phyloP scores from a whole-genome alignment of 2,329 filamentous ascomycete species.

The Fusarium sp. region DNA sequence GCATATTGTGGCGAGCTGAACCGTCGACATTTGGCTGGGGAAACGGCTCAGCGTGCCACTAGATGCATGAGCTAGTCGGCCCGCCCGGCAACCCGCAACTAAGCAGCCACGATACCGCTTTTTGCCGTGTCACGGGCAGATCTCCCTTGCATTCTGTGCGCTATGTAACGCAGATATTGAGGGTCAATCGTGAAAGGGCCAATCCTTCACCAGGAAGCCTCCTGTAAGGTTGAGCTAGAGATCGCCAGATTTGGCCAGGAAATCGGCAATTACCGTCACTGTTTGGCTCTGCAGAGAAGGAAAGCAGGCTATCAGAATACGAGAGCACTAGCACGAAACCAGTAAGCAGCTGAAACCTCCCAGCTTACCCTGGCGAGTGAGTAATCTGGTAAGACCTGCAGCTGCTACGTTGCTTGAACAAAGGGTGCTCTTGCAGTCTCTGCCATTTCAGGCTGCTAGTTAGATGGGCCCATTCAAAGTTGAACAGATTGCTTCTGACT shows the following conservation, averaged over 20 bases:
- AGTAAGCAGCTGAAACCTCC: neutral
- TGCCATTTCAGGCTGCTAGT: neutral
- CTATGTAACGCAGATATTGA: neutral
- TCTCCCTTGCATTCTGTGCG: neutral
- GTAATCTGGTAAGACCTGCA: too few relatives aligned
- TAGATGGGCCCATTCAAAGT: accelerated
- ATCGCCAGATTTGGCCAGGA: too few relatives aligned
- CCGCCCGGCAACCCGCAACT: neutral
- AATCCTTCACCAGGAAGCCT: neutral
- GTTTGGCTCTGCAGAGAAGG: neutral
- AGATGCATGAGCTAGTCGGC: neutral
- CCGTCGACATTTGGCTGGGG: neutral
- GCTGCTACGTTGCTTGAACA: neutral
- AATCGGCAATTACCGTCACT: too few relatives aligned
- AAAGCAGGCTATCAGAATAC: neutral
- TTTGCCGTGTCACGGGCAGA: neutral
- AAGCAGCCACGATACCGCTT: neutral
- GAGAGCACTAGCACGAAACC: neutral
- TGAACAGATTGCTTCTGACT: neutral
- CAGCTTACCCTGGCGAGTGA: too few relatives aligned
- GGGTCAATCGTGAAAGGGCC: neutral
- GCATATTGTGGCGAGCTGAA: slow-evolving; percentile 8
- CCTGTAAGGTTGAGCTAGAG: neutral
- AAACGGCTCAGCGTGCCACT: neutral
- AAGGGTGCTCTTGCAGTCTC: neutral